Base-by-base conservation (phyloP, 208 protist genomes). In the Acanthamoeba lenticulata region DNA sequence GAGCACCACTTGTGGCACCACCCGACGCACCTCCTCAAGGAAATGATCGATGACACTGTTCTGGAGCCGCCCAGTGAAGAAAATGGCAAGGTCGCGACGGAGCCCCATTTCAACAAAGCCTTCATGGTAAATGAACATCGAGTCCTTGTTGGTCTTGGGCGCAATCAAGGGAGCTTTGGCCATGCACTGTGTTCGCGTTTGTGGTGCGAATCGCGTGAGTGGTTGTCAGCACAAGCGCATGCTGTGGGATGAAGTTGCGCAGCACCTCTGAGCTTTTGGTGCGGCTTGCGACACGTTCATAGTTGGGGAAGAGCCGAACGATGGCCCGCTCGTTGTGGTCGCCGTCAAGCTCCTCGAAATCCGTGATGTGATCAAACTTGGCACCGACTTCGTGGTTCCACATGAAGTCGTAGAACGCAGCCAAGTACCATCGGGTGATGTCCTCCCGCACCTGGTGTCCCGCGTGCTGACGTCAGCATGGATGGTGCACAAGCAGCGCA, bases 121-220 rank as follows among this genome's bases (percentile, higher is more conserved):
- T 29, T 79, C 67, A 38, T 79, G 67, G 67, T 79, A 79, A 17
- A 79, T 79, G 34, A 79, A 79, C 67, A 79, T 79, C 67, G 67
- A 79, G 34, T 79, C 67, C n/a, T 17, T 79, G 67, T 19, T 79
- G 9, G 67, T 79, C 27, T 19, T 29, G 7, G 67, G 67, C 38
- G 67, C 67, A 44, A 79, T 79, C 36, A 79, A 2, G 32, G 67
- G 67, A 24, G 67, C 67, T 34, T 79, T 79, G n/a, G 36, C 67
- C 67, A 79, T 79, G 67, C 67, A 79, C 67, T 79, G 34, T 21
- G 2, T n/a, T 27, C 27, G 52, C 19, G 27, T 21, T 32, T 13
- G 57, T 7, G 27, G 24, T 65, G 6, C 27, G 57, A 6, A 4
- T 79, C 34, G 38, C 34, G 36, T 40, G 34, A 79, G 40, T 0